Conservation (phyloP, 2,329 filamentous ascomycete genomes). For the Fusarium kyushuense region DNA sequence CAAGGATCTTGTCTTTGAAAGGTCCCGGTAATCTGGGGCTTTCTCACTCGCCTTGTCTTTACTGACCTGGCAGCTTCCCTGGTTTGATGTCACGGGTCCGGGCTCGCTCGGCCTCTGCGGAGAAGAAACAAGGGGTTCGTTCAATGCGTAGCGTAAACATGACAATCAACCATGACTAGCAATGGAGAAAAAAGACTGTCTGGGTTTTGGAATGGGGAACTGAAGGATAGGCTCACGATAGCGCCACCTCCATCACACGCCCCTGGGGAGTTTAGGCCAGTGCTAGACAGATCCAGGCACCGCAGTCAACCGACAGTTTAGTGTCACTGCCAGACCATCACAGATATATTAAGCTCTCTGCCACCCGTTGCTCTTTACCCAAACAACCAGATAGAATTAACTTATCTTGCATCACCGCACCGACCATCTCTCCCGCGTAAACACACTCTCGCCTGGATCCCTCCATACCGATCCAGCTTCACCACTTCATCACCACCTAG, state of each 20-base stretch:
- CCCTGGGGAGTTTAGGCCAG: slow-evolving; percentile 8
- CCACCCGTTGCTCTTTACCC: slow-evolving; percentile 27
- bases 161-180: slow-evolving; percentile 18
- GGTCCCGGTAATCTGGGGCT: slow-evolving; percentile 27
- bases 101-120: slow-evolving; percentile 40
- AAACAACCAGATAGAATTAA: slow-evolving; percentile 31
- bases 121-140: slow-evolving; percentile 8
- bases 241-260: slow-evolving; percentile 39
- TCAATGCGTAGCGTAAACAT: slow-evolving; percentile 14
- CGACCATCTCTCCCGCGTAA: slow-evolving; percentile 18
- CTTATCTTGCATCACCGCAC: slow-evolving; percentile 37
- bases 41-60: slow-evolving; percentile 11
- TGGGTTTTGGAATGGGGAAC: slow-evolving; percentile 34
- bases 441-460: slow-evolving; percentile 23
- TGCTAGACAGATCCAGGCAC: slow-evolving; percentile 22
- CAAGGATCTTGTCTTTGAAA: neutral
- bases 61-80: neutral
- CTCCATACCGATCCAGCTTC: slow-evolving; percentile 35
- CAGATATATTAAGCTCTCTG: slow-evolving; percentile 37
- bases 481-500: slow-evolving; percentile 17
- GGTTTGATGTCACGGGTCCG: slow-evolving; percentile 31
- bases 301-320: slow-evolving; percentile 29
- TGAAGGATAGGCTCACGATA: slow-evolving; percentile 43
- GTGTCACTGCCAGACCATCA: slow-evolving; percentile 14
- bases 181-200: slow-evolving; percentile 20